These are phyloP conservation scores for Trichophyton mentagrophytes DNA, from an alignment of 2,329 filamentous ascomycete genomes.

Conservation along the genomic window DNA sequence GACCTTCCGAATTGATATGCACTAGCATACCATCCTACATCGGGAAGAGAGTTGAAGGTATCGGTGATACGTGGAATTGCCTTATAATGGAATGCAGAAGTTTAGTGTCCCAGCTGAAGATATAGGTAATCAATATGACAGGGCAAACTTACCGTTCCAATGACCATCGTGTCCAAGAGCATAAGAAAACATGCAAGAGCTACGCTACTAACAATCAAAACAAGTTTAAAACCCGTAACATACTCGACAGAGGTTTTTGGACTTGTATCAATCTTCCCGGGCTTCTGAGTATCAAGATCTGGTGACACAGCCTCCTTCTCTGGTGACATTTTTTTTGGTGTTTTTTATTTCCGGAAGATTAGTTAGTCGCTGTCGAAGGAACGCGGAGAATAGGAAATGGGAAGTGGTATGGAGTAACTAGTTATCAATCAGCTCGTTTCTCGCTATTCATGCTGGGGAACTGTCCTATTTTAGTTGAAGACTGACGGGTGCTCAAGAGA, in stretches of 20 bases:
- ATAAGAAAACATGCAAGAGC: not conserved
- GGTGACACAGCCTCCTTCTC: not conserved
- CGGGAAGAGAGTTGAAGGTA: constrained; percentile 17
- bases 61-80: constrained; percentile 17
- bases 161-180: not conserved
- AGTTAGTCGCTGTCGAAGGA: too few relatives aligned
- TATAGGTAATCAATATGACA: not conserved
- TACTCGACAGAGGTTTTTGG: not conserved
- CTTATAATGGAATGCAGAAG: not conserved
- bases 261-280: not conserved
- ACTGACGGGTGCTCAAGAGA: not conserved
- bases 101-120: not conserved
- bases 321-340: not conserved
- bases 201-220: not conserved
- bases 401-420: too few relatives aligned
- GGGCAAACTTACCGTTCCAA: not conserved
- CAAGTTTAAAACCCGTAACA: not conserved
- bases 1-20: constrained; percentile 11
- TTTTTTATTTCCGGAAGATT: not conserved
- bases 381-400: too few relatives aligned
- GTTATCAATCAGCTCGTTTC: too few relatives aligned
- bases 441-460: not conserved
- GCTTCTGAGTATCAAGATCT: not conserved
- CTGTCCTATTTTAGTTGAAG: not conserved
- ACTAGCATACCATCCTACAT: constrained; percentile 19